A percentile compares a stretch with the other conserved stretches of the same genome.
phyloP scores from a whole-genome alignment of 2,329 filamentous ascomycete genomes.

The Ampelomyces quisqualis region DNA sequence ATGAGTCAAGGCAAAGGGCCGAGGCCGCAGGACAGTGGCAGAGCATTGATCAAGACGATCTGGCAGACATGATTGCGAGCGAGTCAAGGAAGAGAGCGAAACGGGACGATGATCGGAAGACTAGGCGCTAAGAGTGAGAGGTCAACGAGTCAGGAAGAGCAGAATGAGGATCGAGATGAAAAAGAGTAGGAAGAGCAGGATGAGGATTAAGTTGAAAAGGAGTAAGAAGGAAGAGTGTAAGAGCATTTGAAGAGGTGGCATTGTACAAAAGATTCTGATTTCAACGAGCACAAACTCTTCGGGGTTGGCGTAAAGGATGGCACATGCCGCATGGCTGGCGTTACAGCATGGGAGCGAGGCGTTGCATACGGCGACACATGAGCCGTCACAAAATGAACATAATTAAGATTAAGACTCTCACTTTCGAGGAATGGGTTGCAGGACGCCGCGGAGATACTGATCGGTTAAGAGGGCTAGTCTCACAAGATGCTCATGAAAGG shows the following conservation, averaged over 20 bases:
- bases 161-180: too few species aligned
- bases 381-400: constrained; percentile 26
- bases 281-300: constrained; percentile 16
- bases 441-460: constrained; percentile 12
- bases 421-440: constrained; percentile 9
- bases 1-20: constrained; percentile 69
- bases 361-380: constrained; percentile 20
- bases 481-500: constrained; percentile 3
- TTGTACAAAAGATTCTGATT: constrained; percentile 27
- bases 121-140: constrained; percentile 51
- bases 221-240: too few species aligned
- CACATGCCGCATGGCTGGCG: constrained; percentile 10
- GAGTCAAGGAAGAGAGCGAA: constrained; percentile 89
- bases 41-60: constrained; percentile 81
- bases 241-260: constrained; percentile 10
- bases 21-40: constrained; percentile 63
- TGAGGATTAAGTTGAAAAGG: too few species aligned
- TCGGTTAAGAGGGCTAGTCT: constrained; percentile 4
- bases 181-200: too few species aligned
- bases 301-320: constrained; percentile 27
- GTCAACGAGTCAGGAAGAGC: too few species aligned
- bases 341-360: constrained; percentile 30
- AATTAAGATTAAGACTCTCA: constrained; percentile 27
- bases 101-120: constrained; percentile 75
- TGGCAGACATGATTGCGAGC: constrained; percentile 93